Percentiles rank a stretch among this genome's conserved stretches.
Evolutionary conservation across 208 protist species (phyloP).

Genomic region (Angomonas deanei): DNA sequence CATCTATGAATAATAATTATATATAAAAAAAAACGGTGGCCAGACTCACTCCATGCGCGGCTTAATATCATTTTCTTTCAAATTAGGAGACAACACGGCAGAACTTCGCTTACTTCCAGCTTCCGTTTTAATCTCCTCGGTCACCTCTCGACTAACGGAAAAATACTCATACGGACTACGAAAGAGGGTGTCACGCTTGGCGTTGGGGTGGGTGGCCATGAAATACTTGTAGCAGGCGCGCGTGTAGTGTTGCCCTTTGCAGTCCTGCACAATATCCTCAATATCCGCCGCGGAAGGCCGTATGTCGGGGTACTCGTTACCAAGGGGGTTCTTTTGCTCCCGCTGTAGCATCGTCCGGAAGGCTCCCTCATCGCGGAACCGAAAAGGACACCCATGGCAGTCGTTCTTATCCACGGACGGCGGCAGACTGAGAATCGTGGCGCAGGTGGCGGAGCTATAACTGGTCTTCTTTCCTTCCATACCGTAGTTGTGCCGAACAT

Average conservation of each 20-base stretch:
- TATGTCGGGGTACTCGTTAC: slow-evolving; percentile 37
- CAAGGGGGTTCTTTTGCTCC: slow-evolving; percentile 53
- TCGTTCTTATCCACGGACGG: slow-evolving; percentile 71
- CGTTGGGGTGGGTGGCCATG: slow-evolving; percentile 77
- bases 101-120: slow-evolving; percentile 15
- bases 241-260: slow-evolving; percentile 84
- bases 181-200: slow-evolving; percentile 79
- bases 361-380: slow-evolving; percentile 64
- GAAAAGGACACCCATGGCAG: slow-evolving; percentile 91
- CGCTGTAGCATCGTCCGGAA: slow-evolving; percentile 48
- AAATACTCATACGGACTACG: slow-evolving; percentile 87
- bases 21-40: background rate
- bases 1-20: background rate
- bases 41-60: background rate
- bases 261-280: slow-evolving; percentile 84
- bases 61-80: slow-evolving; percentile 15
- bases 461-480: slow-evolving; percentile 89
- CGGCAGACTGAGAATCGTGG: slow-evolving; percentile 74
- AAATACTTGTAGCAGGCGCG: slow-evolving; percentile 90
- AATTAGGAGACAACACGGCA: slow-evolving; percentile 20
- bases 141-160: slow-evolving; percentile 49
- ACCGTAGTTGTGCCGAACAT: slow-evolving; percentile 88
- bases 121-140: slow-evolving; percentile 11
- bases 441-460: slow-evolving; percentile 82
- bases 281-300: slow-evolving; percentile 56